A percentile compares a stretch with the other conserved stretches of the same genome.
Evolutionary conservation across 2,329 filamentous ascomycete genomes (phyloP).

Genomic region (Epichloe gansuensis): DNA sequence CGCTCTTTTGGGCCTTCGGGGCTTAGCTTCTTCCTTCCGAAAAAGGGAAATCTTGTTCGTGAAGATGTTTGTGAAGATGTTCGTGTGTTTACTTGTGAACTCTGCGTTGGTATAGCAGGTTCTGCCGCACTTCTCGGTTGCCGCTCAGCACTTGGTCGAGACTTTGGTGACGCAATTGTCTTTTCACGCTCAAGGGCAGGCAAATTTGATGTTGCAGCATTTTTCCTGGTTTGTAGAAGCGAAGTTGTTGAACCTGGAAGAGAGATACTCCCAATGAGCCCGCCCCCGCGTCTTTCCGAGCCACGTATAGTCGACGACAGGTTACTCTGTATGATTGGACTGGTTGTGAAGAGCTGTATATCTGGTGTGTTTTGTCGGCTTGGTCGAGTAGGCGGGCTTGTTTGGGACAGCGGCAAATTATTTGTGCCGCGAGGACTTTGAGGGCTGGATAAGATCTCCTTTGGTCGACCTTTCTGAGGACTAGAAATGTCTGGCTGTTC

Average conservation of each 20-base stretch:
- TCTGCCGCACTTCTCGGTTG: conserved; percentile 13
- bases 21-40: conserved; percentile 56
- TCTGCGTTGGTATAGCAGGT: conserved; percentile 20
- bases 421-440: conserved; percentile 20
- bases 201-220: conserved; percentile 21
- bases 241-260: conserved; percentile 22
- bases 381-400: conserved; percentile 43
- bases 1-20: conserved; percentile 34
- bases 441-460: conserved; percentile 18
- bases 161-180: conserved; percentile 2
- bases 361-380: conserved; percentile 56
- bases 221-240: conserved; percentile 17
- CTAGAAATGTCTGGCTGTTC: not conserved
- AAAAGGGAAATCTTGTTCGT: conserved; percentile 61
- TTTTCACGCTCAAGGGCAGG: conserved; percentile 11
- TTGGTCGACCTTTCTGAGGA: not conserved
- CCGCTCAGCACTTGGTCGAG: conserved; percentile 8
- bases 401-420: conserved; percentile 17
- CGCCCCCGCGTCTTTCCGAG: conserved; percentile 32
- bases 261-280: conserved; percentile 20
- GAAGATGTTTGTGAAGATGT: conserved; percentile 43
- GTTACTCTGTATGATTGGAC: conserved; percentile 51
- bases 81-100: conserved; percentile 40
- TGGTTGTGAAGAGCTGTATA: conserved; percentile 39
- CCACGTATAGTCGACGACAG: conserved; percentile 20